Conservation (phyloP, 164 flowering plant genomes). For the Akebia trifoliata region DNA sequence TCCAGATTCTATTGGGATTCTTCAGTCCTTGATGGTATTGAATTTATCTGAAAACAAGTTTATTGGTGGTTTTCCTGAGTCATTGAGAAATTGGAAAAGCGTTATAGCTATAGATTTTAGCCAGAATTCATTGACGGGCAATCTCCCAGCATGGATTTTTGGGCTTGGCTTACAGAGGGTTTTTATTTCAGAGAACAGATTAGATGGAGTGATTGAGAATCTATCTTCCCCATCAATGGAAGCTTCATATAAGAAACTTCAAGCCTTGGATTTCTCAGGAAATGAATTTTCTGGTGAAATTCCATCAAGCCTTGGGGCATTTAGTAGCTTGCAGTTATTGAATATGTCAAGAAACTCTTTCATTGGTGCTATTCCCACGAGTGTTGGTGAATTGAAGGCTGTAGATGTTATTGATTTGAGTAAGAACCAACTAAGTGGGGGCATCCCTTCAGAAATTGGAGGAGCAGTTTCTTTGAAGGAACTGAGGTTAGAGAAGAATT, state of each 20-base stretch:
- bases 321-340: conserved; percentile 51
- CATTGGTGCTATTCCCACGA: conserved; percentile 52
- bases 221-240: conserved; percentile 17
- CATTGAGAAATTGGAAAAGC: conserved; percentile 41
- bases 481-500: conserved; percentile 52
- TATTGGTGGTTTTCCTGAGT: conserved; percentile 63
- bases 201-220: conserved; percentile 27
- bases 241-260: conserved; percentile 26
- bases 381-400: conserved; percentile 58
- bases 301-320: conserved; percentile 39
- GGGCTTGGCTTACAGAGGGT: conserved; percentile 29
- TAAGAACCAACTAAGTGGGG: conserved; percentile 59
- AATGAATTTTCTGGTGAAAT: conserved; percentile 65
- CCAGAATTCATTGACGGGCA: conserved; percentile 50
- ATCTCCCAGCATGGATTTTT: conserved; percentile 68
- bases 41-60: conserved; percentile 55
- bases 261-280: conserved; percentile 59
- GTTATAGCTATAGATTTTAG: conserved; percentile 58
- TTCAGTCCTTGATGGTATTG: conserved; percentile 45
- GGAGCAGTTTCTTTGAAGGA: conserved; percentile 56
- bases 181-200: conserved; percentile 31
- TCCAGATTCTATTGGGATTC: conserved; percentile 56
- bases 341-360: conserved; percentile 65
- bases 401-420: conserved; percentile 66
- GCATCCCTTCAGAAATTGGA: conserved; percentile 70